Evolutionary conservation across 2,329 filamentous ascomycete species (phyloP), one percentile per base, ranked within the genome.

Genomic region (Thielaviopsis ethacetica): DNA sequence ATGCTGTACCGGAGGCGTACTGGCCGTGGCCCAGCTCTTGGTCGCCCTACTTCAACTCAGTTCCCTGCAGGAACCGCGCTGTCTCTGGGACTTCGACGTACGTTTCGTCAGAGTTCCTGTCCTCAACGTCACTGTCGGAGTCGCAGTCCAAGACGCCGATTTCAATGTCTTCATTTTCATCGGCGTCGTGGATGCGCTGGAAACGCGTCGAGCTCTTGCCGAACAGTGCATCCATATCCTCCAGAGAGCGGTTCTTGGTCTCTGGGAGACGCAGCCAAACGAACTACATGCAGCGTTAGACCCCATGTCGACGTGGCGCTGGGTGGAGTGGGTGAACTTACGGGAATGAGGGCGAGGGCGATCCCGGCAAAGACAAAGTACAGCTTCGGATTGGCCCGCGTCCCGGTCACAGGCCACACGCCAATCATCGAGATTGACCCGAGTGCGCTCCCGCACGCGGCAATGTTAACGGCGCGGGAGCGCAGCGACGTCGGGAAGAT

Each of bases 401-500:
- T 71, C 69, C 53, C 80, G 73, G 4, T 78, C 0, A 80, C 69
- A 1, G 78, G 77, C 78, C 79, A 82, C 13, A 77, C 71, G 59
- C 80, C 75, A 0, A 76, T 73, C 1, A 76, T 76, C 27, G 79
- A 68, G 55, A 81, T 75, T 27, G 78, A 76, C 0, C 78, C 79
- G 44, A 81, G 71, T n/a, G 78, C 73, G 22, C 76, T 76, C 0
- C 73, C 77, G 0, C 76, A 77, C 0, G 79, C 77, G 0, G 78
- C 73, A 47, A 81, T 72, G 65, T 77, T 81, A 56, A 82, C 72
- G 2, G 78, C 79, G 0, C 76, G 73, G 2, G 79, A 78, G 12
- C 79, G 75, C n/a, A 79, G 71, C 5, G 76, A 70, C 0, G 78
- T 81, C 2, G 78, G 78, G 64, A 82, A 81, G 62, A 82, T 81